Base-by-base conservation (phyloP, 495 filamentous ascomycete species). In the Xylaria castorea region DNA sequence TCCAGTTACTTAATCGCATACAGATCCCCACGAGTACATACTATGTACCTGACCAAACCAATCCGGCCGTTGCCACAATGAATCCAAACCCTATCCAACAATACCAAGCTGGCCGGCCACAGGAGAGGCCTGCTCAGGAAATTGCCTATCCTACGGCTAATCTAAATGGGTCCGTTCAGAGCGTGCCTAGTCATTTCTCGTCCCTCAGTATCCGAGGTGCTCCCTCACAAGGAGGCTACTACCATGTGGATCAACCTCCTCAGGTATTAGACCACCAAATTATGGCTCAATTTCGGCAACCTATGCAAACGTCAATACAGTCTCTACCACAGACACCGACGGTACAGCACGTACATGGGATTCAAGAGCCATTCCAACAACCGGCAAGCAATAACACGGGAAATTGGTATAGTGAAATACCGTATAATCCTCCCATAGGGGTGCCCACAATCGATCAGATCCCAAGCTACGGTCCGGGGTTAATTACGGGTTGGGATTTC, bases 1-100 rank as follows among this genome's bases (percentile, higher is more conserved):
- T 83, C 25, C 82, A 80, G 14, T 78, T 81, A 72, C 73, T 82
- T 36, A 82, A 83, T 61, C 80, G 84, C 36, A 75, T 79, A 12
- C 82, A 80, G 68, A 77, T 87, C 14, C 80, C 85, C 0, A 82
- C 85, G 30, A 83, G 80, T 69, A 75, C 73, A n/a, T 84, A 80
- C 73, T 88, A 85, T 72, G 80, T 87, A 40, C 80, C 86, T 8
- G 86, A 87, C 50, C 84, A 86, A 58, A 82, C 80, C 74, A 87
- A 87, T 68, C 86, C 85, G 8, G 84, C 83, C 16, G 82, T 87
- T 6, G 86, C 83, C 51, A 89, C 84, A 38, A 85, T 87, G 84
- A 87, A 85, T 79, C 84, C 85, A 30, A 83, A 83, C 78, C 66
- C 83, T 38, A 75, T 83, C 61, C 80, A 75, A 18, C 77, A 81